Evolutionary conservation across 2,329 filamentous ascomycete species (phyloP), one percentile per base, ranked within the genome.

Genomic region (Neonectria ditissima): DNA sequence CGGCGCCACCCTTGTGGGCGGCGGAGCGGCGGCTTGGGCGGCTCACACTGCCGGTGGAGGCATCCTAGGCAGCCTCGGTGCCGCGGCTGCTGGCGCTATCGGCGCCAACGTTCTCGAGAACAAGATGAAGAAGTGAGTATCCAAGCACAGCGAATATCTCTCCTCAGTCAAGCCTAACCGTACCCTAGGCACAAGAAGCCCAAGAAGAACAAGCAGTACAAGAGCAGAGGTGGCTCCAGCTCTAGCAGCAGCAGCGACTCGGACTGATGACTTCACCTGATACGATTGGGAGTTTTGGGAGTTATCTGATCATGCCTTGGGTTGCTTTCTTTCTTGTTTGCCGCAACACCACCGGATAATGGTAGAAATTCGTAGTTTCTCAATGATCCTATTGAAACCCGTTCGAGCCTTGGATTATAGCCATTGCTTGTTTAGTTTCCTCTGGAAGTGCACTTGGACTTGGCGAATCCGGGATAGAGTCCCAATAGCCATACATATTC

Each of bases 21-120:
- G 84, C 56, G 84, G 81, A 18, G 84, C 80, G 1, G 86, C 84
- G n/a, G 86, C 82, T 8, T 87, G 82, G 70, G 79, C 85, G 0
- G 85, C 84, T 0, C 82, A 87, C 75, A 82, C 85, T 67, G 76
- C 85, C 20, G 86, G 86, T 13, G 83, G 83, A 28, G 85, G 86
- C 18, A 65, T 82, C 37, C 72, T 88, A 26, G 83, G 83, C 22
- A 85, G 83, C 2, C 71, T 87, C 2, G 84, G 81, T 8, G 85
- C 84, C 11, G 80, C 82, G 0, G 79, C 84, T 1, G 83, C 81
- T 16, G 86, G 86, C 34, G 85, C 86, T 1, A 79, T 88, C n/a
- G 84, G 82, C 4, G 86, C 86, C 1, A 87, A 87, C 63, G 69
- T 83, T 39, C 64, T 87, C 7, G 83, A 84, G 75, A 74, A 83